Percentiles rank a stretch among this genome's conserved stretches.
Evolutionary conservation across 371 early-diverging fungal species (phyloP).

Genomic region (Syncephalis fuscata): DNA sequence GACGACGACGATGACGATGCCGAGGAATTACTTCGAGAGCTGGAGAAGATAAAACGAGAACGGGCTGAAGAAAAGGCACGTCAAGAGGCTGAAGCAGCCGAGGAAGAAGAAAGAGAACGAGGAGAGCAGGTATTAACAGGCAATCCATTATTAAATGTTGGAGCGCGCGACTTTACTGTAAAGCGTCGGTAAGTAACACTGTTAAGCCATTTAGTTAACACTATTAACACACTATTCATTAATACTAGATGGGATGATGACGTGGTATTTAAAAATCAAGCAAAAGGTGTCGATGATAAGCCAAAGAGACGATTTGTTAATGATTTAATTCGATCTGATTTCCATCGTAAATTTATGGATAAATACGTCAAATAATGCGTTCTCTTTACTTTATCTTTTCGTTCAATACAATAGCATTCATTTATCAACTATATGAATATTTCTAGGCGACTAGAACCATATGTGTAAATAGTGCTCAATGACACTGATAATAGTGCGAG

Average conservation of each 20-base stretch:
- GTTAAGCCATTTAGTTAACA: background rate
- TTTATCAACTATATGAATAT: no score
- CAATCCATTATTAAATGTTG: conserved; percentile 62
- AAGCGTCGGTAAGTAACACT: conserved; percentile 46
- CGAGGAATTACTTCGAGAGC: conserved; percentile 70
- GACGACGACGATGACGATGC: conserved; percentile 89
- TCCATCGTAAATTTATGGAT: conserved; percentile 86
- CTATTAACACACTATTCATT: background rate
- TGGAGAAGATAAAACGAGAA: conserved; percentile 90
- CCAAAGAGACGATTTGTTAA: conserved; percentile 90
- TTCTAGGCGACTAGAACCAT: no score
- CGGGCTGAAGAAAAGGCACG: conserved; percentile 83
- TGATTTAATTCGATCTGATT: conserved; percentile 87
- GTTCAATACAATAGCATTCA: no score
- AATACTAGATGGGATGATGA: conserved; percentile 82
- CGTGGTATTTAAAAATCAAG: conserved; percentile 94
- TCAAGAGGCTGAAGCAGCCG: conserved; percentile 40
- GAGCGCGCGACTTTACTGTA: conserved; percentile 59
- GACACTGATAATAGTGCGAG: no score
- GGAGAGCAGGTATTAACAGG: conserved; percentile 45
- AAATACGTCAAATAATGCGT: conserved; percentile 56
- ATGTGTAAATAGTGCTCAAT: no score
- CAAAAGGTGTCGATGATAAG: conserved; percentile 64
- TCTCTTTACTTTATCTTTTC: no score
- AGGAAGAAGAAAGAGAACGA: conserved; percentile 27